phyloP scores from a whole-genome alignment of 495 filamentous ascomycete genomes.

The Penicillium crystallinum region DNA sequence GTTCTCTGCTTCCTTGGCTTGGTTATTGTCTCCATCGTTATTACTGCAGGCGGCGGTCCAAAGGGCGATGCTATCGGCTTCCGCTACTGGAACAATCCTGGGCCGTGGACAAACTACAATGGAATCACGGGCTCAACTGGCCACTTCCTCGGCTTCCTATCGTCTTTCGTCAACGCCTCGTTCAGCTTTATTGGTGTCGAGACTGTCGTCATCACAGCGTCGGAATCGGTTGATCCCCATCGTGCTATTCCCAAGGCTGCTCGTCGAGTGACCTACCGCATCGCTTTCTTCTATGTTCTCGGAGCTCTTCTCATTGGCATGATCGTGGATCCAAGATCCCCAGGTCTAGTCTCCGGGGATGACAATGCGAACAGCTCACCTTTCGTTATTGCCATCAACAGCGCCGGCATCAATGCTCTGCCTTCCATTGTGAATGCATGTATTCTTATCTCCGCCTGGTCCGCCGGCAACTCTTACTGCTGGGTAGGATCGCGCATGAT shows the following conservation, averaged over 20 bases:
- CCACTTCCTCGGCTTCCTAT: conserved; percentile 43
- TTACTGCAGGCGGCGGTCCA: conserved; percentile 62
- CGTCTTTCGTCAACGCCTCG: conserved; percentile 42
- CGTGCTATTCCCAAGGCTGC: conserved; percentile 73
- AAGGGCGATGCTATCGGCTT: conserved; percentile 62
- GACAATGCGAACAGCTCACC: conserved; percentile 44
- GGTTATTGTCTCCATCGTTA: conserved; percentile 61
- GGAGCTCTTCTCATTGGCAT: conserved; percentile 54
- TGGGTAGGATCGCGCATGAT: conserved; percentile 38
- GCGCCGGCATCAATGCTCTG: conserved; percentile 61
- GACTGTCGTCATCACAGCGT: conserved; percentile 71
- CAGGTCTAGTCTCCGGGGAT: conserved; percentile 47
- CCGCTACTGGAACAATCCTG: conserved; percentile 56
- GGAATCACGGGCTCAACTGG: conserved; percentile 32
- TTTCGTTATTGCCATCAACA: conserved; percentile 54
- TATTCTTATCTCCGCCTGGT: conserved; percentile 61
- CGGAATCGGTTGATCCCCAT: conserved; percentile 75
- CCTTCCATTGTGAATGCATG: conserved; percentile 74
- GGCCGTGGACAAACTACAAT: conserved; percentile 36
- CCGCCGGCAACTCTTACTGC: conserved; percentile 57
- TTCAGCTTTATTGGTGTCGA: conserved; percentile 59
- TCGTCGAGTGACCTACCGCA: conserved; percentile 81
- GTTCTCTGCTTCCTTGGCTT: conserved; percentile 69
- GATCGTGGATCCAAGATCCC: conserved; percentile 42
- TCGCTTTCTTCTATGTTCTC: conserved; percentile 72